phyloP scores from a whole-genome alignment of 805 yeast genomes.

The Metschnikowia santaceciliae region DNA sequence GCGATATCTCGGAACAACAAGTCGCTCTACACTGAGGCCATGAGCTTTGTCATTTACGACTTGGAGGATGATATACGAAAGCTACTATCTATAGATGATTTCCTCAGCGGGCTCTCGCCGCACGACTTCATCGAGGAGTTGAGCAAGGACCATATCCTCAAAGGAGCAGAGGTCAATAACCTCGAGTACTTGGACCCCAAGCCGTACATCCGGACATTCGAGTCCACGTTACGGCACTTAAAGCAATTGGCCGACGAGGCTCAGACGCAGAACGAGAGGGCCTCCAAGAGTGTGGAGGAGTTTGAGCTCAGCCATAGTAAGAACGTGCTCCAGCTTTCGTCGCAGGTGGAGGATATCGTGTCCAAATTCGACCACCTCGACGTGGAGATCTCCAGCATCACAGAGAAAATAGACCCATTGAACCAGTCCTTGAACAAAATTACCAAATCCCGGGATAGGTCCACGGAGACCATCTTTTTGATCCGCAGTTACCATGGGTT shows the following conservation, averaged over 20 bases:
- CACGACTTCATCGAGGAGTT: slow-evolving; percentile 78
- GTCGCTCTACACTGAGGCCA: slow-evolving; percentile 7
- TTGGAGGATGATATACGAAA: slow-evolving; percentile 60
- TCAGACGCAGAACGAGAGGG: slow-evolving; percentile 42
- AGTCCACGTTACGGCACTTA: slow-evolving; percentile 73
- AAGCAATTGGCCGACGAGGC: slow-evolving; percentile 59
- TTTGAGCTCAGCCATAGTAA: slow-evolving; percentile 65
- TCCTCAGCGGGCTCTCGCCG: slow-evolving; percentile 65
- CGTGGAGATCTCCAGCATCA: slow-evolving; percentile 50
- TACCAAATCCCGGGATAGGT: slow-evolving; percentile 69
- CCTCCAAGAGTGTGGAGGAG: slow-evolving; percentile 54
- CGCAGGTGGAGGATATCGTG: slow-evolving; percentile 44
- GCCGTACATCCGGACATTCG: slow-evolving; percentile 92
- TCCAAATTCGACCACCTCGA: slow-evolving; percentile 50
- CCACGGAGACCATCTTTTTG: slow-evolving; percentile 66
- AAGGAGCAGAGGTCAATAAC: slow-evolving; percentile 48
- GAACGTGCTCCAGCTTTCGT: slow-evolving; percentile 54
- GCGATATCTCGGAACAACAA: neutral
- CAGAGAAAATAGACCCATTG: slow-evolving; percentile 60
- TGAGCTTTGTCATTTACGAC: slow-evolving; percentile 52
- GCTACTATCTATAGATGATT: slow-evolving; percentile 56
- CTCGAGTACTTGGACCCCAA: slow-evolving; percentile 75
- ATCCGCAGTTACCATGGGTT: slow-evolving; percentile 77
- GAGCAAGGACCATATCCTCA: slow-evolving; percentile 59
- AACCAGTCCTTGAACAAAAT: slow-evolving; percentile 65